These are phyloP conservation scores for Citrus medica DNA, from an alignment of 345 rosid species.

Conservation along the genomic window DNA sequence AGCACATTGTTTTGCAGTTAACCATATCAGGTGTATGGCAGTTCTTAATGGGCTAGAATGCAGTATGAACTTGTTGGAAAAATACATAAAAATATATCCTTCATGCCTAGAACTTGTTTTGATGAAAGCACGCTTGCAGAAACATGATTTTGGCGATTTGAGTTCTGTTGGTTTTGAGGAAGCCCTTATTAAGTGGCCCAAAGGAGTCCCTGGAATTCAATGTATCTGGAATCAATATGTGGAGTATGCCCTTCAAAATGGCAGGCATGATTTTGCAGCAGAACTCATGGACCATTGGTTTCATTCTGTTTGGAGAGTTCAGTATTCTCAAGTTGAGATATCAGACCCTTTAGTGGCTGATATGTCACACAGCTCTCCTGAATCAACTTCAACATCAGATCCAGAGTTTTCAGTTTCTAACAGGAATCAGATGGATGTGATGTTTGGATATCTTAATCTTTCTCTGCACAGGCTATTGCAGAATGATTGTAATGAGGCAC, in stretches of 20 bases:
- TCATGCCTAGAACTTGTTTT: constrained; percentile 66
- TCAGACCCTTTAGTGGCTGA: constrained; percentile 18
- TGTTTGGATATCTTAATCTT: constrained; percentile 81
- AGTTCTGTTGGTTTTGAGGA: constrained; percentile 59
- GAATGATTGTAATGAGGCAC: constrained; percentile 46
- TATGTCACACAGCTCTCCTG: constrained; percentile 17
- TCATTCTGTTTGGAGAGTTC: constrained; percentile 43
- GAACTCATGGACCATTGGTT: constrained; percentile 69
- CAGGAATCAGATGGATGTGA: constrained; percentile 39
- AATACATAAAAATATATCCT: constrained; percentile 54
- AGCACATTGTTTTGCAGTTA: constrained; percentile 54
- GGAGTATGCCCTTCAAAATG: constrained; percentile 57
- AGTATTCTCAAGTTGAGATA: constrained; percentile 20
- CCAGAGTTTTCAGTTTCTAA: constrained; percentile 14
- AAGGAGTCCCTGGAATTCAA: constrained; percentile 59
- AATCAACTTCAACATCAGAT: constrained; percentile 32
- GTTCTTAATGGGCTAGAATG: constrained; percentile 50
- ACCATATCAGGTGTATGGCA: constrained; percentile 54
- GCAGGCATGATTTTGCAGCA: constrained; percentile 46
- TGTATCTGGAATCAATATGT: constrained; percentile 94
- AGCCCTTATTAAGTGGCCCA: constrained; percentile 61
- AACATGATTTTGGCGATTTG: constrained; percentile 27
- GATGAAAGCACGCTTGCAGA: constrained; percentile 53
- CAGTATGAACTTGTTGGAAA: constrained; percentile 45
- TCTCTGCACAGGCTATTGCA: constrained; percentile 59